Percentiles rank a stretch among this genome's conserved stretches.
Evolutionary conservation across 2,329 filamentous ascomycete genomes (phyloP).

Genomic region (Sporothrix globosa): DNA sequence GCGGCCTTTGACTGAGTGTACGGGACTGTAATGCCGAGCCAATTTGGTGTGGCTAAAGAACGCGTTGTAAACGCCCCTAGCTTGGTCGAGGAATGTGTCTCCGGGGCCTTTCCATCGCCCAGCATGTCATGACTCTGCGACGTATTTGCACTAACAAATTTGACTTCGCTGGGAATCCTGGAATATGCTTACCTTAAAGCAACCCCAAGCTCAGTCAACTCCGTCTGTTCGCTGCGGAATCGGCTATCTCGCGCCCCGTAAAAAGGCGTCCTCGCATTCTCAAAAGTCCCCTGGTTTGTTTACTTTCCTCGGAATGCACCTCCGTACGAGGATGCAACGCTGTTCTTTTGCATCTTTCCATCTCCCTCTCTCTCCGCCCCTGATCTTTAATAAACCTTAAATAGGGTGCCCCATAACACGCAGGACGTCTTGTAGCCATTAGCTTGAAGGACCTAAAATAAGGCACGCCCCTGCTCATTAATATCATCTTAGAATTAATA

Average conservation of each 20-base stretch:
- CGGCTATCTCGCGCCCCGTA: neutral
- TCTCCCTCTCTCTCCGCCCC: neutral
- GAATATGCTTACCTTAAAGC: conserved; percentile 7
- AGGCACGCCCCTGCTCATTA: neutral
- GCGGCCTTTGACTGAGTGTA: too few species aligned
- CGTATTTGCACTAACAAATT: too few species aligned
- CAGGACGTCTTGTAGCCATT: too few species aligned
- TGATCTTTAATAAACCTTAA: conserved; percentile 19
- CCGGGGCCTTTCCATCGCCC: neutral
- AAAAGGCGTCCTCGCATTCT: neutral
- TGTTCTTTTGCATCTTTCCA: neutral
- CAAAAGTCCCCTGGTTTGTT: neutral
- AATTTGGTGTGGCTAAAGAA: neutral
- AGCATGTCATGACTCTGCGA: neutral
- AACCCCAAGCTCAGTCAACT: neutral
- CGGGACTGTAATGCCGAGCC: neutral
- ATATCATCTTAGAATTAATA: neutral
- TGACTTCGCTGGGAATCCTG: neutral
- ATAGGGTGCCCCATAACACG: neutral
- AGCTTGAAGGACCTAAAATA: neutral
- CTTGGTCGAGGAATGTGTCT: neutral
- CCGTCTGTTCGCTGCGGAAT: conserved; percentile 12
- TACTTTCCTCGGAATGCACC: neutral
- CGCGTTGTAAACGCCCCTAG: neutral
- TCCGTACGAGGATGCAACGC: neutral